phyloP scores from a whole-genome alignment of 176 grass and related monocot species.

The Echinochloa phyllopogon region DNA sequence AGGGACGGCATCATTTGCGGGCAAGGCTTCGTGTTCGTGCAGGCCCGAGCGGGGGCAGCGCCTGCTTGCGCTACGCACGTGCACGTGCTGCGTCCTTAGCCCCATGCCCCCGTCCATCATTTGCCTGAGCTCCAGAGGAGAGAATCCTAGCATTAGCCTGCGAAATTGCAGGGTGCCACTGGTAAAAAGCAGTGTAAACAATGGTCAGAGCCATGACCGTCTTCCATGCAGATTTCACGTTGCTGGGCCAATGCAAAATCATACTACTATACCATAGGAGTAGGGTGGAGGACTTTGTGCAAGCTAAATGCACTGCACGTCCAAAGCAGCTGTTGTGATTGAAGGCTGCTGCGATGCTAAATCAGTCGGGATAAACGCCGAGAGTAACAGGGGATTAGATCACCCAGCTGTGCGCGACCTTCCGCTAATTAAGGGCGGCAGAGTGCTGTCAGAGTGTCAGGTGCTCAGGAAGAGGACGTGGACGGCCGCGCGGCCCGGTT shows the following conservation, averaged over 20 bases:
- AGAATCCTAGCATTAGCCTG: background rate
- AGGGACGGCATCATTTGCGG: conserved; percentile 25
- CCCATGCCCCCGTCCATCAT: conserved; percentile 16
- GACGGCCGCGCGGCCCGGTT: background rate
- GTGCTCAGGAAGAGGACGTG: conserved; percentile 5
- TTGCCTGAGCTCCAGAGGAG: background rate
- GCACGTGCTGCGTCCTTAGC: conserved; percentile 59
- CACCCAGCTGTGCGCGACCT: conserved; percentile 8
- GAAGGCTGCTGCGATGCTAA: background rate
- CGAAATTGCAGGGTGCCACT: background rate
- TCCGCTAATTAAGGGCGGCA: background rate
- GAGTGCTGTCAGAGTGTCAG: background rate
- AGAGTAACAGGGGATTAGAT: conserved; percentile 24
- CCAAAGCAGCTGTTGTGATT: background rate
- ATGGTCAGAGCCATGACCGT: background rate
- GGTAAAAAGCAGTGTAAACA: background rate
- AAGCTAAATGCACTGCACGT: background rate
- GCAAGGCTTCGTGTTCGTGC: conserved; percentile 36
- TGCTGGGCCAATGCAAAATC: background rate
- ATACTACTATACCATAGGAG: background rate
- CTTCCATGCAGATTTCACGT: background rate
- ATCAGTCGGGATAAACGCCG: background rate
- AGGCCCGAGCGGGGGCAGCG: conserved; percentile 43
- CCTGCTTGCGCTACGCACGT: conserved; percentile 74
- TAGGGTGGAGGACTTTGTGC: background rate